phyloP scores from a whole-genome alignment of 257 asterid genomes.

The Nicotiana undulata region DNA sequence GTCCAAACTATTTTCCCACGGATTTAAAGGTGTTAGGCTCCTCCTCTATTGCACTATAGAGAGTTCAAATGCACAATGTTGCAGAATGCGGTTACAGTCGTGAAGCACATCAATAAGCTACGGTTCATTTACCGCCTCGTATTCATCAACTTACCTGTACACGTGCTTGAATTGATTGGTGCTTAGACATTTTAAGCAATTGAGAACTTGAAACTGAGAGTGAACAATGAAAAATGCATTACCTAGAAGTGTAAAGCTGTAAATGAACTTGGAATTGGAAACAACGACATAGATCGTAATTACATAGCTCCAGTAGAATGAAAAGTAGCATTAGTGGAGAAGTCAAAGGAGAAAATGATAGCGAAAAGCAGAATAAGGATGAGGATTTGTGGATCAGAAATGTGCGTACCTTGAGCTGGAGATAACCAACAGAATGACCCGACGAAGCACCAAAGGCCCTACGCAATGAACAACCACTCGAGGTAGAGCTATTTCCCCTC shows the following conservation, averaged over 20 bases:
- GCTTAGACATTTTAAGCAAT: background rate
- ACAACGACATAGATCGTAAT: background rate
- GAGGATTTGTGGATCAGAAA: conserved; percentile 9
- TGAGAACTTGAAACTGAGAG: background rate
- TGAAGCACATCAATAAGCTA: background rate
- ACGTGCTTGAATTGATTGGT: background rate
- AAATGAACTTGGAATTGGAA: background rate
- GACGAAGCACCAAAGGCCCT: background rate
- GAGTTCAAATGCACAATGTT: no score
- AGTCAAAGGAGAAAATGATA: background rate
- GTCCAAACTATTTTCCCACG: no score
- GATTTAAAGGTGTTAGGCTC: no score
- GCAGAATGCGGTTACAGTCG: no score
- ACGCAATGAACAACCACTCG: background rate
- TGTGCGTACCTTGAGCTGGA: conserved; percentile 12
- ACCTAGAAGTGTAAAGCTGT: background rate
- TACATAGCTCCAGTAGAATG: background rate
- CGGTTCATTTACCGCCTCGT: background rate
- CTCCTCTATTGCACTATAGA: no score
- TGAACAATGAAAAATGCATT: background rate
- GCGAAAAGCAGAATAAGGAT: background rate
- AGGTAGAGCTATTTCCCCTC: background rate
- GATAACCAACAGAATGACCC: background rate
- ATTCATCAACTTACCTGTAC: background rate
- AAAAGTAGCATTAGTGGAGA: background rate